Evolutionary conservation across 495 filamentous ascomycete species (phyloP), one percentile per base, ranked within the genome.

Genomic region (Daldinia loculata): DNA sequence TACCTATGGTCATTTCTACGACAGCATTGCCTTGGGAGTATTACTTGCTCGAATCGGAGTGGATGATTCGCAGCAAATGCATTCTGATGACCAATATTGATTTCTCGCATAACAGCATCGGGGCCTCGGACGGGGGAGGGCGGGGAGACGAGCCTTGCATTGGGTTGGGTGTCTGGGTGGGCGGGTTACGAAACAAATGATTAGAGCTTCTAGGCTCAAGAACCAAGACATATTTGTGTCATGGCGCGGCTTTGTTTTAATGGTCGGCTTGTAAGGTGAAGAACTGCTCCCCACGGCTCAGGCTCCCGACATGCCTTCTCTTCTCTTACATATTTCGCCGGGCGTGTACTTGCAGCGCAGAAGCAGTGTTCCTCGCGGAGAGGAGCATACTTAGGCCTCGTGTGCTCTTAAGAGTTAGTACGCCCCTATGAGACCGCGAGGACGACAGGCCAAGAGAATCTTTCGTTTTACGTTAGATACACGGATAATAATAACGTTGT

Each of bases 21-120:
- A 65, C 65, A 72, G 61, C 61, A 72, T 69, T 62, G 61, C 50
- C 53, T 69, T 72, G 34, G 64, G 70, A 65, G 64, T 61, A 61
- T 72, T 68, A 48, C 14, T 56, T 50, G 56, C 50, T 65, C 56
- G 51, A 51, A 61, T 72, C 56, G 50, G 53, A 55, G 69, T 67
- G 63, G 64, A 60, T 51, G 64, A 66, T 72, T 65, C 60, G 60
- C 50, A 59, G 69, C 63, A 51, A 41, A 66, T 65, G 65, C 64
- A 72, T 72, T 72, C 59, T 72, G 56, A 68, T 64, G 64, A 72
- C 65, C 65, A 68, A 64, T 56, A 62, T 72, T 72, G 65, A 67
- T 68, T 72, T 72, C 69, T 72, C 65, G 64, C 70, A 68, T 72
- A 48, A 68, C 64, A 72, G 70, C 70, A 72, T 72, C 55, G 61